These are phyloP conservation scores for Didymella segeticola DNA, from an alignment of 2,329 filamentous ascomycete species.

Conservation along the genomic window DNA sequence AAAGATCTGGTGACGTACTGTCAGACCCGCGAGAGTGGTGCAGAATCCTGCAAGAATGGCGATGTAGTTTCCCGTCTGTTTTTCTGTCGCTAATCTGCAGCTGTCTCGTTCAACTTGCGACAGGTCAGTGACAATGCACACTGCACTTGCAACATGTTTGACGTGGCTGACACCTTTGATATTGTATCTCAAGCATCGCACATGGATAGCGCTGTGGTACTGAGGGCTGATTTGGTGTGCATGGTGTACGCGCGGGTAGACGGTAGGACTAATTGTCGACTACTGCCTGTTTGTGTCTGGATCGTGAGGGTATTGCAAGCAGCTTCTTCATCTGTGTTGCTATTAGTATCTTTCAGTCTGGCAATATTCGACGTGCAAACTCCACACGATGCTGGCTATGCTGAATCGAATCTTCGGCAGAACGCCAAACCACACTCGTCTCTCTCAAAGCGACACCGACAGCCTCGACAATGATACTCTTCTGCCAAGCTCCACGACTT, in stretches of 20 bases:
- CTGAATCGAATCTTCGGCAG: slow-evolving; percentile 14
- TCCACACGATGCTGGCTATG: neutral
- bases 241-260: neutral
- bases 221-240: neutral
- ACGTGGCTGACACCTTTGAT: neutral
- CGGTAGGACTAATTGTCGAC: neutral
- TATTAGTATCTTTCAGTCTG: neutral
- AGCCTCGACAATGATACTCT: slow-evolving; percentile 24
- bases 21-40: neutral
- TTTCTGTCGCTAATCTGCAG: neutral
- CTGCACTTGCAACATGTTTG: neutral
- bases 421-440: slow-evolving; percentile 13
- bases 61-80: neutral
- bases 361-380: neutral
- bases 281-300: neutral
- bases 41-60: neutral
- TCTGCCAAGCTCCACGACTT: slow-evolving; percentile 12
- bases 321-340: neutral
- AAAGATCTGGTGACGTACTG: neutral
- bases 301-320: neutral
- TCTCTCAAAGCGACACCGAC: slow-evolving; percentile 18
- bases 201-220: neutral
- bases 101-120: neutral
- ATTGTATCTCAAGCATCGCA: neutral
- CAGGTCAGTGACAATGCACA: neutral